These are phyloP conservation scores for Fusarium pseudocircinatum DNA, from an alignment of 2,329 filamentous ascomycete species.

Conservation along the genomic window DNA sequence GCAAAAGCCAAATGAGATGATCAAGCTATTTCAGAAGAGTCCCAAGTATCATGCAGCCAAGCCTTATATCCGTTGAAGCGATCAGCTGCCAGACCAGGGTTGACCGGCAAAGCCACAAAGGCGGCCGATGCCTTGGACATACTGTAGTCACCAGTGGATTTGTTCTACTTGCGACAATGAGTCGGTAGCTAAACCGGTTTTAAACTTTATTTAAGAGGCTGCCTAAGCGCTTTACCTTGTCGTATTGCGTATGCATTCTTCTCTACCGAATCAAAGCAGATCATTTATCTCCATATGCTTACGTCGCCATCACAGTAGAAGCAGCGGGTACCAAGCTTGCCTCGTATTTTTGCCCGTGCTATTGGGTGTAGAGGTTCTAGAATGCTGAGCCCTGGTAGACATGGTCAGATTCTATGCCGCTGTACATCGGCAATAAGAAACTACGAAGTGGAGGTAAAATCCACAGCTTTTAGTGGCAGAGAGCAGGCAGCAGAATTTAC, in stretches of 20 bases:
- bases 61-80: background rate
- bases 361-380: background rate
- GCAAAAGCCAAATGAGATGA: background rate
- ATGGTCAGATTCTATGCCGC: background rate
- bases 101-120: background rate
- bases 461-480: background rate
- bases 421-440: background rate
- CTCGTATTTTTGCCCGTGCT: background rate
- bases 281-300: background rate
- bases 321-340: background rate
- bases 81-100: background rate
- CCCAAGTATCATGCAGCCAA: background rate
- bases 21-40: no score
- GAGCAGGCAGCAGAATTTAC: background rate
- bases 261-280: background rate
- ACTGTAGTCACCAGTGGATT: background rate
- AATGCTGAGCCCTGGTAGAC: background rate
- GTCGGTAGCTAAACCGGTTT: background rate
- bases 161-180: background rate
- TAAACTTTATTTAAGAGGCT: background rate
- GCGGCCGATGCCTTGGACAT: background rate
- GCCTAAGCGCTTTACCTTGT: background rate
- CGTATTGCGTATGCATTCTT: background rate
- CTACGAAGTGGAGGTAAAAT: fast-evolving
- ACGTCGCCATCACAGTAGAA: background rate